These are phyloP conservation scores for Lactifluus piperatus DNA, from an alignment of 768 basidiomycete species.

Conservation along the genomic window DNA sequence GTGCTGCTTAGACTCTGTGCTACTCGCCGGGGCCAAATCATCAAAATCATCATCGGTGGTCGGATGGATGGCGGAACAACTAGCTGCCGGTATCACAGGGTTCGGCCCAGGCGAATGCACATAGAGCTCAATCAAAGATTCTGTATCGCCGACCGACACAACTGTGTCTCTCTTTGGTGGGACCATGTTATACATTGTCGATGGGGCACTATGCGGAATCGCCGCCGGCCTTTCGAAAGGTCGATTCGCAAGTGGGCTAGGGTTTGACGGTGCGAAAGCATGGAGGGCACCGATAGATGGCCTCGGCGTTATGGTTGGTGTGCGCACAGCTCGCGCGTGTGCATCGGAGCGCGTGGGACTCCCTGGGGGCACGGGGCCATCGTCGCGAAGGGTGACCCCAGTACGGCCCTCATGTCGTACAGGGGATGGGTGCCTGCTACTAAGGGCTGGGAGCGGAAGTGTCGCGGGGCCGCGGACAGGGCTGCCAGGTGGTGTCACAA, in stretches of 20 bases:
- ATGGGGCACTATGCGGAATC: not conserved
- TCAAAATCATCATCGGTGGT: not conserved
- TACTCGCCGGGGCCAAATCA: not conserved
- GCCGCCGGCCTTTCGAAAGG: conserved; percentile 8
- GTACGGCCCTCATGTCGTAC: conserved; percentile 12
- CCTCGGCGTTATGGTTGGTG: conserved; percentile 7
- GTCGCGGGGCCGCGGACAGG: conserved; percentile 4
- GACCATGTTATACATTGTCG: not conserved
- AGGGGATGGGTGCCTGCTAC: conserved; percentile 11
- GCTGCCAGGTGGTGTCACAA: conserved; percentile 16
- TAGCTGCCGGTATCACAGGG: not conserved
- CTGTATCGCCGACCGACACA: conserved; percentile 15
- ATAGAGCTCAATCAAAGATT: conserved; percentile 20
- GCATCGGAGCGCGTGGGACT: conserved; percentile 8
- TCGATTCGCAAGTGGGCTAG: conserved; percentile 19
- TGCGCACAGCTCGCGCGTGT: not conserved
- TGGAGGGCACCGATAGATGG: conserved; percentile 1
- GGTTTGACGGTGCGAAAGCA: conserved; percentile 16
- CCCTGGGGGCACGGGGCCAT: conserved; percentile 6
- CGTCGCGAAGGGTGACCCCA: conserved; percentile 11
- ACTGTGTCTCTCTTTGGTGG: conserved; percentile 6
- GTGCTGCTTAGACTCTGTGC: not conserved
- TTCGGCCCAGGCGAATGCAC: conserved; percentile 10
- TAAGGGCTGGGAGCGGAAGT: not conserved
- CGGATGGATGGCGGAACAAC: not conserved